Evolutionary conservation across 257 asterid species (phyloP).

Genomic region (Plantago elongata): DNA sequence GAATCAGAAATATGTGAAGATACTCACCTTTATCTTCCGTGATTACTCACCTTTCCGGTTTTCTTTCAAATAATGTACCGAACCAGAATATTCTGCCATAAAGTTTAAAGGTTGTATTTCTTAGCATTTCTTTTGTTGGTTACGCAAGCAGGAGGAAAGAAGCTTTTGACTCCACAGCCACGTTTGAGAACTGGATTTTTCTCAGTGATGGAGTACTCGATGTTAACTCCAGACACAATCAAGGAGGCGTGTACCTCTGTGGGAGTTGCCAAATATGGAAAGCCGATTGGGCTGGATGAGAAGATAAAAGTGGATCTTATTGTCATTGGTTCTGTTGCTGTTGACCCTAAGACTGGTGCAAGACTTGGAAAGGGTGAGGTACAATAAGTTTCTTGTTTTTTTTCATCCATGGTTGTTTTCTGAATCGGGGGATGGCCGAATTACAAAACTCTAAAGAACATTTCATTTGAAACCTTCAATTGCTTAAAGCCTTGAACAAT

Average conservation of each 20-base stretch:
- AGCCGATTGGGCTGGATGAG: slow-evolving; percentile 80
- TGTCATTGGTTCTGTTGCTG: slow-evolving; percentile 91
- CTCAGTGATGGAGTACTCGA: slow-evolving; percentile 59
- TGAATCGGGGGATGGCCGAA: not conserved
- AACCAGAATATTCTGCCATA: too few species aligned
- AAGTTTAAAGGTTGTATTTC: not conserved
- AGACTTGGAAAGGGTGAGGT: slow-evolving; percentile 99
- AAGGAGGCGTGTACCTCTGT: slow-evolving; percentile 92
- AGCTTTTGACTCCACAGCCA: slow-evolving; percentile 90
- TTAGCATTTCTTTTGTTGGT: not conserved
- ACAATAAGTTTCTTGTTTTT: slow-evolving; percentile 9
- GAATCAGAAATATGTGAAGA: too few species aligned
- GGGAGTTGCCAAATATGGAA: slow-evolving; percentile 87
- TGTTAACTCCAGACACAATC: slow-evolving; percentile 46
- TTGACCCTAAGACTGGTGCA: slow-evolving; percentile 85
- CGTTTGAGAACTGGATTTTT: slow-evolving; percentile 92
- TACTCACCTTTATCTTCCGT: too few species aligned
- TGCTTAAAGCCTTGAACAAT: not conserved
- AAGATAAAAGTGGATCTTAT: slow-evolving; percentile 84
- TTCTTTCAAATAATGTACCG: too few species aligned
- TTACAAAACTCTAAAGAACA: too few species aligned
- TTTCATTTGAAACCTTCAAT: too few species aligned
- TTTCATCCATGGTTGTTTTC: not conserved
- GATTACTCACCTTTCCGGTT: too few species aligned
- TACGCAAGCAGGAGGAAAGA: slow-evolving; percentile 52